Conservation (phyloP, 2,329 filamentous ascomycete species). For the Chaetomiaceae sp. region DNA sequence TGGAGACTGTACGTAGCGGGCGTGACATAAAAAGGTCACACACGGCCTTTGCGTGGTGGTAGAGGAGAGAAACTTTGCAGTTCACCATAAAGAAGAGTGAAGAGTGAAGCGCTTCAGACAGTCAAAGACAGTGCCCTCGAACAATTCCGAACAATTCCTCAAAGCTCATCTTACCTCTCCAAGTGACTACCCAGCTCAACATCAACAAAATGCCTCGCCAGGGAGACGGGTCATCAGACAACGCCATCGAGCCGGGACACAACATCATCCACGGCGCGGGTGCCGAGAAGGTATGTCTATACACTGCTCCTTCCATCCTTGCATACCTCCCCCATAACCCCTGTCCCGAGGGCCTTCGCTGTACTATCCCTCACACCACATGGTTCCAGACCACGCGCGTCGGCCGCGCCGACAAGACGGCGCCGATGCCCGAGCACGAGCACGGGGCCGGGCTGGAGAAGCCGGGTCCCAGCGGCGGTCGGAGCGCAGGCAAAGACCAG, state of each 20-base stretch:
- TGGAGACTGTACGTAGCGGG: no score
- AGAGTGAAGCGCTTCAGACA: no score
- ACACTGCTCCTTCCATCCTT: no score
- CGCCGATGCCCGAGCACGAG: constrained; percentile 41
- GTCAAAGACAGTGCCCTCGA: no score
- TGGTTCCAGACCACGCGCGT: constrained; percentile 31
- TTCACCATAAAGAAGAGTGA: no score
- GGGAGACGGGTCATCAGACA: constrained; percentile 43
- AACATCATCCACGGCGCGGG: constrained; percentile 42
- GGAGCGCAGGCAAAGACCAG: constrained; percentile 40
- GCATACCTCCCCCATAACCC: no score
- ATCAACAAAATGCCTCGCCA: constrained; percentile 42
- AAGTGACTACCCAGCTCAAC: neutral
- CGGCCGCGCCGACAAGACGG: constrained; percentile 44
- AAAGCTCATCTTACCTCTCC: neutral
- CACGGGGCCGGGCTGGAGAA: constrained; percentile 38
- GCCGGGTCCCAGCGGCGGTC: constrained; percentile 38
- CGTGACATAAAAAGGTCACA: no score
- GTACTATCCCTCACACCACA: neutral
- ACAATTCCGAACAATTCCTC: neutral
- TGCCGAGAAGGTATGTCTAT: constrained; percentile 30
- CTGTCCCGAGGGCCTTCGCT: no score
- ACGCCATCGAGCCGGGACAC: constrained; percentile 37
- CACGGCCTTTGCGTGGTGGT: no score
- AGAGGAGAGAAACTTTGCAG: no score